phyloP scores from a whole-genome alignment of 116 monocot genomes.

The Zostera marina region DNA sequence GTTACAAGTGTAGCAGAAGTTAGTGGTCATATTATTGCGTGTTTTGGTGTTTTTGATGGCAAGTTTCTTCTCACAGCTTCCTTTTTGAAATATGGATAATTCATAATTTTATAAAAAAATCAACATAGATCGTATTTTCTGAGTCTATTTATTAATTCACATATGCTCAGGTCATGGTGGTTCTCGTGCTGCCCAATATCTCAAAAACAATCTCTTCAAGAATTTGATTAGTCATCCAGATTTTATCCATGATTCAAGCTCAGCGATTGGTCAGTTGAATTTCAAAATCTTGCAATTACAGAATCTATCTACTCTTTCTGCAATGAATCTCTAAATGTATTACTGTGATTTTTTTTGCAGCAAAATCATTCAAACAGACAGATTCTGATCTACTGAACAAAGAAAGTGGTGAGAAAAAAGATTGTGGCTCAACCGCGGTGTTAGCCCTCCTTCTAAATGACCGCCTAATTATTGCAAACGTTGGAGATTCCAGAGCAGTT shows the following conservation, averaged over 20 bases:
- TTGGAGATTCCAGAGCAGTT: constrained; percentile 68
- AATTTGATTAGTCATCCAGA: constrained; percentile 51
- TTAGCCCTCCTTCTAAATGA: constrained; percentile 46
- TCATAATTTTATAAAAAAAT: too few relatives aligned
- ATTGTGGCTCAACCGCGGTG: constrained; percentile 73
- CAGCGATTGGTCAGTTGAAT: constrained; percentile 60
- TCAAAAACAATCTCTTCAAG: constrained; percentile 50
- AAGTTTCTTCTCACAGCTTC: background rate
- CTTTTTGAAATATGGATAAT: too few relatives aligned
- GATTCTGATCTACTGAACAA: constrained; percentile 30
- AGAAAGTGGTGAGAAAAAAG: constrained; percentile 28
- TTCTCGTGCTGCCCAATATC: constrained; percentile 37
- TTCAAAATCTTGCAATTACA: background rate
- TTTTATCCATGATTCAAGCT: constrained; percentile 39
- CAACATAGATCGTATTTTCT: too few relatives aligned
- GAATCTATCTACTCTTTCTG: background rate
- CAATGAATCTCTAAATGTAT: too few relatives aligned
- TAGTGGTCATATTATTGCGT: constrained; percentile 47
- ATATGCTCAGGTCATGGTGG: constrained; percentile 50
- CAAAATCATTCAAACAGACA: constrained; percentile 40
- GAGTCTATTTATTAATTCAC: background rate
- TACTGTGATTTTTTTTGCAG: constrained; percentile 14
- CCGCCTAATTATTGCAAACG: constrained; percentile 58
- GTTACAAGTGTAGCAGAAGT: constrained; percentile 47
- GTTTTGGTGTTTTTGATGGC: constrained; percentile 81